These are phyloP conservation scores for Aspergillus clavatus DNA, from an alignment of 2,329 filamentous ascomycete genomes.

Conservation along the genomic window DNA sequence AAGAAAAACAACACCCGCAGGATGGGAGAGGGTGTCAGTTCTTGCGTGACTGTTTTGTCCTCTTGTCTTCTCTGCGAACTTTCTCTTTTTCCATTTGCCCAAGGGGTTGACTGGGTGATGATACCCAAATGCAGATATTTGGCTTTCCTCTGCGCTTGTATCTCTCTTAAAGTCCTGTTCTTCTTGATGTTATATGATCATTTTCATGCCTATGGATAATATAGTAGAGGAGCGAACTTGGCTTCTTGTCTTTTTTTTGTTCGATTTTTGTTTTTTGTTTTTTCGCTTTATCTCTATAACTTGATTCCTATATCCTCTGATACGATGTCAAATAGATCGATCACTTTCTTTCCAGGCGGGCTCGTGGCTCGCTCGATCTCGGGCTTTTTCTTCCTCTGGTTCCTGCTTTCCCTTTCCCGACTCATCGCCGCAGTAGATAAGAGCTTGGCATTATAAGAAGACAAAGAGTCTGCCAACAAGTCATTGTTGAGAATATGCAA, in stretches of 20 bases:
- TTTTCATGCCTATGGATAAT: background rate
- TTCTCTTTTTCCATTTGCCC: constrained; percentile 4
- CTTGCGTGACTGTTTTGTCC: background rate
- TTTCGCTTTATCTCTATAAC: no score
- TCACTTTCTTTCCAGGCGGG: no score
- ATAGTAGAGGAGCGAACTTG: background rate
- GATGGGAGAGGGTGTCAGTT: constrained; percentile 6
- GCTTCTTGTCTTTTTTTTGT: background rate
- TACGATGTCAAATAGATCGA: background rate
- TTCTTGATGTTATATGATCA: background rate
- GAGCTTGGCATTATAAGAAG: background rate
- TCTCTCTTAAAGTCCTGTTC: background rate
- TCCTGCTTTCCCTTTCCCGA: no score
- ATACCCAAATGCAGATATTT: background rate
- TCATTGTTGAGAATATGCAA: background rate
- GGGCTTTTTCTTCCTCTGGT: background rate
- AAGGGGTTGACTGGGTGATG: background rate
- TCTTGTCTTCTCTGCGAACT: background rate
- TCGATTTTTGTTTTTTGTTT: no score
- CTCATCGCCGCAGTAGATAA: background rate
- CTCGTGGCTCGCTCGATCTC: no score
- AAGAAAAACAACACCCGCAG: constrained; percentile 3
- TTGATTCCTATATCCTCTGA: background rate
- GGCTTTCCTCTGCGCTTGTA: background rate
- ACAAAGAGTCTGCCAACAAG: background rate